phyloP scores from a whole-genome alignment of 306 rosid species.

The Vicia faba region DNA sequence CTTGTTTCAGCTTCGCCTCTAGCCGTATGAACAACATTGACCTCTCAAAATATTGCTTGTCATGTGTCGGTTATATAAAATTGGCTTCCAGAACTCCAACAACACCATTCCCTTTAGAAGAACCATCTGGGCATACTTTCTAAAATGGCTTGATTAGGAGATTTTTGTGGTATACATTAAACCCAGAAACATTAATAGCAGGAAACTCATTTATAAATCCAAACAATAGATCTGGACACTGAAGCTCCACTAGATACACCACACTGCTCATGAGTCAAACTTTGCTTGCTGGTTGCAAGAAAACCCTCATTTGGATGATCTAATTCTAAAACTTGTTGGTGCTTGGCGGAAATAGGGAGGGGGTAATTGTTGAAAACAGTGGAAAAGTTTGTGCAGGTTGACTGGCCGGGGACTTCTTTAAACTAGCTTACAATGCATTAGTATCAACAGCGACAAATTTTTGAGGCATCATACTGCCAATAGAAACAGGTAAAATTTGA shows the following conservation, averaged over 20 bases:
- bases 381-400: too few species aligned
- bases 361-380: too few species aligned
- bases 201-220: constrained; percentile 87
- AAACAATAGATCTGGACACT: too few species aligned
- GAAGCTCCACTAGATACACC: too few species aligned
- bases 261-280: constrained; percentile 27
- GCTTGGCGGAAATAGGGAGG: too few species aligned
- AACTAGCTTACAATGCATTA: too few species aligned
- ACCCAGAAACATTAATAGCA: constrained; percentile 63
- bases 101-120: constrained; percentile 68
- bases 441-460: too few species aligned
- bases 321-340: constrained; percentile 12
- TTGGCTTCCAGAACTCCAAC: constrained; percentile 93
- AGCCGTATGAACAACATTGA: constrained; percentile 72
- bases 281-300: constrained; percentile 26
- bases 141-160: constrained; percentile 97
- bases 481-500: too few species aligned
- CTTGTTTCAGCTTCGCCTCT: constrained; percentile 80
- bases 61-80: constrained; percentile 94
- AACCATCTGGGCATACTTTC: constrained; percentile 77
- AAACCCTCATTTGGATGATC: constrained; percentile 33
- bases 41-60: constrained; percentile 97
- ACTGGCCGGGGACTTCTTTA: too few species aligned
- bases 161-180: constrained; percentile 88
- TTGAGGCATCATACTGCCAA: too few species aligned